Percentiles rank a stretch among this genome's conserved stretches.
Evolutionary conservation across 2,329 filamentous ascomycete species (phyloP).

Genomic region (Phyllosticta citriasiana): DNA sequence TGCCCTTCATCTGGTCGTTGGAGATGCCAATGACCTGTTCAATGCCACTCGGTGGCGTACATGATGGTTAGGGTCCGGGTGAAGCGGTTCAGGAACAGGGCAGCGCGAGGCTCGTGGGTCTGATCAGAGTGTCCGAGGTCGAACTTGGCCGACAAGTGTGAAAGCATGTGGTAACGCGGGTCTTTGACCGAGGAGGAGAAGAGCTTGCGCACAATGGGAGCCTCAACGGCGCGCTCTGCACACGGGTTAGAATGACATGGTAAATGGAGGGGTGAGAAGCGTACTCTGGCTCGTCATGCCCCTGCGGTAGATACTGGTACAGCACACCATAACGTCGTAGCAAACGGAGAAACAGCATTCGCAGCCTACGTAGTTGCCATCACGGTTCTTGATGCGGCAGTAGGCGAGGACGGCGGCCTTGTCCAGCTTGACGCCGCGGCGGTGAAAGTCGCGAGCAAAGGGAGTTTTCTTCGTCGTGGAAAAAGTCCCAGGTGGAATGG

Average conservation of each 20-base stretch:
- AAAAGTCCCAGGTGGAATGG: constrained; percentile 74
- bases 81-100: constrained; percentile 78
- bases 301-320: constrained; percentile 65
- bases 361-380: constrained; percentile 66
- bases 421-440: constrained; percentile 63
- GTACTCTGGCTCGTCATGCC: constrained; percentile 64
- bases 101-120: constrained; percentile 69
- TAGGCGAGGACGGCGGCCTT: constrained; percentile 80
- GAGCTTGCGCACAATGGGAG: constrained; percentile 65
- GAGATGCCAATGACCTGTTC: constrained; percentile 64
- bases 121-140: constrained; percentile 42
- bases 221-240: constrained; percentile 66
- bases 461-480: constrained; percentile 73
- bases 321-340: constrained; percentile 77
- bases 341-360: constrained; percentile 87
- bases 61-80: constrained; percentile 74
- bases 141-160: constrained; percentile 76
- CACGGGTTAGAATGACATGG: constrained; percentile 11
- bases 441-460: constrained; percentile 62
- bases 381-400: constrained; percentile 57
- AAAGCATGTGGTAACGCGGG: constrained; percentile 81
- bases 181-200: constrained; percentile 76
- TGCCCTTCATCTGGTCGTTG: constrained; percentile 58
- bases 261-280: constrained; percentile 24
- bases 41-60: constrained; percentile 73